Evolutionary conservation across 352 stramenopile species (phyloP).

Genomic region (Phytophthora hybrid): DNA sequence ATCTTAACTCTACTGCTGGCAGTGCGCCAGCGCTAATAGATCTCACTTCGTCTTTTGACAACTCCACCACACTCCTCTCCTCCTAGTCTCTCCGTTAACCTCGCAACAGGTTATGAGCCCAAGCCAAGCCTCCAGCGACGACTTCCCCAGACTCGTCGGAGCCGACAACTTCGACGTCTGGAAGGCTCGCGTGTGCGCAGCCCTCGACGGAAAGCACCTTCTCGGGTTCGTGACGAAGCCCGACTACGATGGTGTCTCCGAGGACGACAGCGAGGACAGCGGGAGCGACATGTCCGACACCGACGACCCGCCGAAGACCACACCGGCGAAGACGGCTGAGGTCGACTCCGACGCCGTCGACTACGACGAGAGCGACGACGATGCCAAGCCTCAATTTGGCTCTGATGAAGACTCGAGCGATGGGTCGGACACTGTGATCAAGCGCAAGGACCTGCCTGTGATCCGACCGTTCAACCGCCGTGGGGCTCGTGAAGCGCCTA

Average conservation of each 20-base stretch:
- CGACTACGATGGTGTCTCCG: background rate
- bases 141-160: constrained; percentile 15
- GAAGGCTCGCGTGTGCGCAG: constrained; percentile 6
- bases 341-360: background rate
- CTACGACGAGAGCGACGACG: background rate
- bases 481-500: background rate
- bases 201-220: constrained; percentile 14
- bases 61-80: background rate
- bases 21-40: background rate
- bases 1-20: background rate
- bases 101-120: constrained; percentile 17
- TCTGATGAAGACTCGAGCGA: background rate
- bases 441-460: background rate
- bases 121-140: constrained; percentile 16
- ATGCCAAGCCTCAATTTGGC: background rate
- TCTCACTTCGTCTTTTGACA: background rate
- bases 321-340: background rate
- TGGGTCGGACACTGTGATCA: background rate
- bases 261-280: background rate
- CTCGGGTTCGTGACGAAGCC: background rate
- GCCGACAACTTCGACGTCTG: constrained; percentile 4
- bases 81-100: background rate
- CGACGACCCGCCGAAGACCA: background rate
- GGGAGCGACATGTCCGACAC: background rate
- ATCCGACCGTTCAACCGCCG: background rate